Evolutionary conservation across 768 basidiomycete species (phyloP).

Genomic region (Amanita exitialis): DNA sequence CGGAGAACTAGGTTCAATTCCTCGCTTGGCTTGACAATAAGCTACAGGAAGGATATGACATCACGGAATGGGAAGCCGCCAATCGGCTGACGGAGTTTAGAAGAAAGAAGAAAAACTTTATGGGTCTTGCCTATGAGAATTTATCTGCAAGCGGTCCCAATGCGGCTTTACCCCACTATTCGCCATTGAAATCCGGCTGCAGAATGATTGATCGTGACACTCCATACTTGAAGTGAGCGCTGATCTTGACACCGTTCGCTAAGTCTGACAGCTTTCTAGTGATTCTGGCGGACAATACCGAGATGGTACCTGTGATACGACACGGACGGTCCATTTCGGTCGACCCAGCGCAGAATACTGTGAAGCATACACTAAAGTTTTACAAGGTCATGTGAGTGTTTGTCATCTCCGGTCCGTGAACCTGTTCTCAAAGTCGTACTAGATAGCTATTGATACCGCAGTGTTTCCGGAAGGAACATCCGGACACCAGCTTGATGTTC

Average conservation of each 20-base stretch:
- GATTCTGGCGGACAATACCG: conserved; percentile 88
- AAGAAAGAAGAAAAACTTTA: conserved; percentile 58
- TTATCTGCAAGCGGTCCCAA: conserved; percentile 88
- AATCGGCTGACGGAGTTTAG: conserved; percentile 75
- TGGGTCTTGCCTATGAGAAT: conserved; percentile 82
- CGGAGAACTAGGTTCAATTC: conserved; percentile 50
- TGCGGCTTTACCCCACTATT: conserved; percentile 91
- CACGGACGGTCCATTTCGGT: conserved; percentile 79
- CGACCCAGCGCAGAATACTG: conserved; percentile 78
- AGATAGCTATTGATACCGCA: conserved; percentile 88
- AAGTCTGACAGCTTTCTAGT: conserved; percentile 27
- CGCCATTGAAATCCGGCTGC: conserved; percentile 61
- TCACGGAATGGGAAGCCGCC: conserved; percentile 90
- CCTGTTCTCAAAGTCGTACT: conserved; percentile 6
- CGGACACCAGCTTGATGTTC: conserved; percentile 74
- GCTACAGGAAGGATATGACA: conserved; percentile 63
- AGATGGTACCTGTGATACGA: conserved; percentile 87
- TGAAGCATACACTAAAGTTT: conserved; percentile 87
- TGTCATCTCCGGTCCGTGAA: conserved; percentile 10
- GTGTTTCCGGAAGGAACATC: conserved; percentile 89
- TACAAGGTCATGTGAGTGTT: conserved; percentile 87
- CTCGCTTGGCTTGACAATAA: conserved; percentile 87
- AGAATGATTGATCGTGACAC: conserved; percentile 64
- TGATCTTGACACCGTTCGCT: conserved; percentile 4
- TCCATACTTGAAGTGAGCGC: conserved; percentile 81